phyloP scores from a whole-genome alignment of 176 grass and related monocot species.

The Cenchrus purpureus region DNA sequence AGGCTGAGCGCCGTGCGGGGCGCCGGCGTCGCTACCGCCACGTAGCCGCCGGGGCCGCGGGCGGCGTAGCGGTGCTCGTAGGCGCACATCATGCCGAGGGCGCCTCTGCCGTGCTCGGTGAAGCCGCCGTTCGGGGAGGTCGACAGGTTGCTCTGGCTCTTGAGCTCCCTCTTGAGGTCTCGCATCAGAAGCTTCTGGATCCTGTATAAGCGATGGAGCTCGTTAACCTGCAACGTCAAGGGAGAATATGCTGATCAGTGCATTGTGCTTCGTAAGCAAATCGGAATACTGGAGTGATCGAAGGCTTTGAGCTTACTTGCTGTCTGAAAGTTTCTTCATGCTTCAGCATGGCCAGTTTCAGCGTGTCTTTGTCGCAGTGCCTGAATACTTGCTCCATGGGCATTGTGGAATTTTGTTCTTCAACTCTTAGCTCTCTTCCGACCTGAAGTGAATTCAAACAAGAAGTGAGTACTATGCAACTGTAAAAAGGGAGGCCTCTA shows the following conservation, averaged over 20 bases:
- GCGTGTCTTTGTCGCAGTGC: slow-evolving; percentile 56
- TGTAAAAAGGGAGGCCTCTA: not conserved
- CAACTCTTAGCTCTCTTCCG: slow-evolving; percentile 14
- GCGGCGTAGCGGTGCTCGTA: slow-evolving; percentile 45
- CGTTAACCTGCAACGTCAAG: slow-evolving; percentile 55
- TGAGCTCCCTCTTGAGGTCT: slow-evolving; percentile 63
- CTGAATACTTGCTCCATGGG: slow-evolving; percentile 59
- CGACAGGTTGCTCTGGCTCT: slow-evolving; percentile 40
- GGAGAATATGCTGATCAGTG: not conserved
- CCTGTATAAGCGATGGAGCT: slow-evolving; percentile 77
- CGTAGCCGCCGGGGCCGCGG: slow-evolving; percentile 33
- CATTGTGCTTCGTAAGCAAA: not conserved
- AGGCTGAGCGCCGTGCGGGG: slow-evolving; percentile 50
- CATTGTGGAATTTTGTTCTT: not conserved
- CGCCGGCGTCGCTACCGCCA: slow-evolving; percentile 1
- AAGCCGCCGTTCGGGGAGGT: slow-evolving; percentile 42
- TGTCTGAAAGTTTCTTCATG: slow-evolving; percentile 84
- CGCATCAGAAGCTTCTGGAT: slow-evolving; percentile 88
- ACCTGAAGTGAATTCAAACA: slow-evolving; percentile 20
- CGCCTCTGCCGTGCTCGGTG: slow-evolving; percentile 16
- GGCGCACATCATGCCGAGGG: slow-evolving; percentile 24
- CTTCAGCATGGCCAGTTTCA: slow-evolving; percentile 86
- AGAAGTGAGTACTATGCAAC: slow-evolving; percentile 18
- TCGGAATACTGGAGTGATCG: not conserved
- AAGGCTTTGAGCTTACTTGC: slow-evolving; percentile 49